Base-by-base conservation (phyloP, 2,329 filamentous ascomycete genomes). In the Fusarium sp. region DNA sequence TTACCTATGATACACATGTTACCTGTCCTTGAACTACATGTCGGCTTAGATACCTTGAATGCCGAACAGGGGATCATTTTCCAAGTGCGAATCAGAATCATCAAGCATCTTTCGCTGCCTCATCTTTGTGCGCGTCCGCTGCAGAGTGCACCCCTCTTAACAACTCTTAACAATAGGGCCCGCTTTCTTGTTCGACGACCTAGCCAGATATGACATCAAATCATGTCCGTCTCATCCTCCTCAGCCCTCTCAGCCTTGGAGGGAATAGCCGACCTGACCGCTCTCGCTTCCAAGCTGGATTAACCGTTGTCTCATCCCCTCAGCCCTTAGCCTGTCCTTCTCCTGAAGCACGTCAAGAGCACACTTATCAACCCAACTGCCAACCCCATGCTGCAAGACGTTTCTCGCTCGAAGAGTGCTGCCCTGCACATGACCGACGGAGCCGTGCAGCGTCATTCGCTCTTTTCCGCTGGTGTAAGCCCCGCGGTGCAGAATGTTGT, bases 401-500 rank as follows among this genome's bases (percentile, higher is more conserved):
- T 93, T 93, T 68, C 90, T 84, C 52, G 91, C 91, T 60, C 91
- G 79, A 63, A 86, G 80, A 42, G 72, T 77, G 58, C 87, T 86
- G 2, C 87, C 89, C 4, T 78, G 79, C 1, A 82, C 82, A 71
- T 90, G 86, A 2, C 91, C 91, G 46, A 92, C 91, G 57, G 88
- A 91, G 8, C 91, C 91, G 78, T 94, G 91, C 74, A 94, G 79
- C 63, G 91, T 93, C 84, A 91, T 86, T 24, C 92, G 81, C 80
- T 93, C 90, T 71, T 82, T 86, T 2, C 39, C 73, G 14, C 80
- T 79, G 68, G 85, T 81, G 77, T 94, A 94, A 28, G 88, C 87
- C 2, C 91, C 92, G 6, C 91, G 83, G 75, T 94, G 92, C 67
- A 97, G 78, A 68, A 97, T 97, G 78, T 97, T 97, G 76, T 95